These are phyloP conservation scores for Backusella australiensis DNA, from an alignment of 192 early-diverging fungal genomes.

Conservation along the genomic window DNA sequence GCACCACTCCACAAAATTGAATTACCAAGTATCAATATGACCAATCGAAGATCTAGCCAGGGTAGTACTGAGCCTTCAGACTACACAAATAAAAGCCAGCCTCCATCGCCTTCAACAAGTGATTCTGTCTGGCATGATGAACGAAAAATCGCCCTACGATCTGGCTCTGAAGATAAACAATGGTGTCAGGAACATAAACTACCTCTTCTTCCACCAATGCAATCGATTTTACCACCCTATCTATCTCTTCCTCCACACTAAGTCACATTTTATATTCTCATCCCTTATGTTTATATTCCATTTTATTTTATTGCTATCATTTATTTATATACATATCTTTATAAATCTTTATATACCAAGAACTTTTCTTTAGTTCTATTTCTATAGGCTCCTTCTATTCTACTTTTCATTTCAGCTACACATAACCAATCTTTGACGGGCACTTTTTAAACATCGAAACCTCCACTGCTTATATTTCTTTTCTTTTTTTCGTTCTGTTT, in stretches of 20 bases:
- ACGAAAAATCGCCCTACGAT: background rate
- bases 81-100: slow-evolving; percentile 5
- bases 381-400: background rate
- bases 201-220: slow-evolving; percentile 14
- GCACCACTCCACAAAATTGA: slow-evolving; percentile 24
- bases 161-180: background rate
- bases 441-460: background rate
- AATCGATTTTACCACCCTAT: slow-evolving; percentile 1
- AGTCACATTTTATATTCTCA: background rate
- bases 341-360: background rate
- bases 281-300: background rate
- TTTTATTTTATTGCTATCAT: background rate
- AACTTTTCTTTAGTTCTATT: background rate
- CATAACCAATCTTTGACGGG: background rate
- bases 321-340: background rate
- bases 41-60: background rate
- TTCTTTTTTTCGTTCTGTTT: background rate
- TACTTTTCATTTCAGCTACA: background rate
- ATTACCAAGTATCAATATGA: slow-evolving; percentile 5
- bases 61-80: background rate
- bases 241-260: background rate
- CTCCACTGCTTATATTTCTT: background rate
- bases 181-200: background rate
- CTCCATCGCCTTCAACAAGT: background rate
- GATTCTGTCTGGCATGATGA: background rate